A percentile compares a stretch with the other conserved stretches of the same genome.
Conservation (phyloP, 208 protist genomes). For the Naegleria lovaniensis region DNA sequence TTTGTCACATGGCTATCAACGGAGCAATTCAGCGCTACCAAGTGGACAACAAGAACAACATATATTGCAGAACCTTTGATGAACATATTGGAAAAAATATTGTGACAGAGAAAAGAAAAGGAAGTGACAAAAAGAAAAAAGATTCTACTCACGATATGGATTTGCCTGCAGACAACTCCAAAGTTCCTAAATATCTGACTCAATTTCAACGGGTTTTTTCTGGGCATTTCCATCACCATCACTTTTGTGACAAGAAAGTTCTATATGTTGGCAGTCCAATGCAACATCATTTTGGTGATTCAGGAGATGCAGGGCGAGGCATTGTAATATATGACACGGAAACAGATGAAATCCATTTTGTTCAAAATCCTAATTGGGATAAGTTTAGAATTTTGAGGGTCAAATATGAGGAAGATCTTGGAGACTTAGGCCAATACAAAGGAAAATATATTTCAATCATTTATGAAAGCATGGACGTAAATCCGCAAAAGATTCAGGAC, state of each 20-base stretch:
- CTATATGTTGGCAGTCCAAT: constrained; percentile 10
- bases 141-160: not conserved
- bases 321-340: not conserved
- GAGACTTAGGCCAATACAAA: not conserved
- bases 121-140: not conserved
- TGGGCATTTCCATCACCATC: constrained; percentile 30
- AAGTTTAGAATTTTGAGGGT: not conserved
- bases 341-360: not conserved
- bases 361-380: constrained; percentile 31
- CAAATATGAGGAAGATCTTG: not conserved
- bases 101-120: not conserved
- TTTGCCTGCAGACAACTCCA: not conserved
- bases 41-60: not conserved
- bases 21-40: constrained; percentile 6
- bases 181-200: not conserved
- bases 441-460: constrained; percentile 1
- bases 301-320: not conserved
- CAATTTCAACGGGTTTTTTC: not conserved
- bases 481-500: not conserved
- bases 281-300: constrained; percentile 33
- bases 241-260: not conserved
- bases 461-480: not conserved
- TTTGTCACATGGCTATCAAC: not conserved
- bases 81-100: not conserved
- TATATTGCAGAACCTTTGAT: not conserved